These are phyloP conservation scores for Backusella psychrophila DNA, from an alignment of 192 early-diverging fungal genomes.

Conservation along the genomic window DNA sequence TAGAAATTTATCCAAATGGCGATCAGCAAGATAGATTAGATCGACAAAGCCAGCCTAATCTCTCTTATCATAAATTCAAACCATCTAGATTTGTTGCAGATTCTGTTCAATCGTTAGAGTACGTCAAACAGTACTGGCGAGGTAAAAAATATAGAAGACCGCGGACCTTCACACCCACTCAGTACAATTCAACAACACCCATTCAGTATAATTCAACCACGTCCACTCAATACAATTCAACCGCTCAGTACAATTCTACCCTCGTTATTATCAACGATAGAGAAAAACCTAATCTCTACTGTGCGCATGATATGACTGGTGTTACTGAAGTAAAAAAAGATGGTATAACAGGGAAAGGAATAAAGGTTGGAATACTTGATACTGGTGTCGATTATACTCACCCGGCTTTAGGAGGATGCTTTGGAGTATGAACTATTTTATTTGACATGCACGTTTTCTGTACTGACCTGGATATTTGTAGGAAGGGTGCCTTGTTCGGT, in stretches of 20 bases:
- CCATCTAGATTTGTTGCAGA: not conserved
- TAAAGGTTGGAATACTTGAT: conserved; percentile 67
- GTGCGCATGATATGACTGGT: conserved; percentile 50
- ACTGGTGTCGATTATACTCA: conserved; percentile 58
- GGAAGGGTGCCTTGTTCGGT: conserved; percentile 50
- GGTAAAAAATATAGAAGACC: not conserved
- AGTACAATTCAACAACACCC: not conserved
- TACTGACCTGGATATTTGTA: not conserved
- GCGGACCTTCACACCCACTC: not conserved
- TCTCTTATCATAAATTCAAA: not conserved
- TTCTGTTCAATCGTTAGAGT: not conserved
- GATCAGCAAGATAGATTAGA: not conserved
- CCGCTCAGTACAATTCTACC: not conserved
- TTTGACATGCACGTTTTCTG: too few species aligned
- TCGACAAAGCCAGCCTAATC: not conserved
- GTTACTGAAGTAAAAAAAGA: conserved; percentile 42
- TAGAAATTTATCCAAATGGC: not conserved
- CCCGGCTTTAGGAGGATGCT: conserved; percentile 62
- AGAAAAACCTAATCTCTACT: conserved; percentile 14
- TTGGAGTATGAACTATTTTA: conserved; percentile 32
- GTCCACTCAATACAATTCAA: not conserved
- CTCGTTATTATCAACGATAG: not conserved
- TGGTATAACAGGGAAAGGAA: conserved; percentile 53
- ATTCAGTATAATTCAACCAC: not conserved
- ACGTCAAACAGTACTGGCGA: not conserved